phyloP scores from a whole-genome alignment of 1,284 basidiomycete species.

The Puccinia coronata region DNA sequence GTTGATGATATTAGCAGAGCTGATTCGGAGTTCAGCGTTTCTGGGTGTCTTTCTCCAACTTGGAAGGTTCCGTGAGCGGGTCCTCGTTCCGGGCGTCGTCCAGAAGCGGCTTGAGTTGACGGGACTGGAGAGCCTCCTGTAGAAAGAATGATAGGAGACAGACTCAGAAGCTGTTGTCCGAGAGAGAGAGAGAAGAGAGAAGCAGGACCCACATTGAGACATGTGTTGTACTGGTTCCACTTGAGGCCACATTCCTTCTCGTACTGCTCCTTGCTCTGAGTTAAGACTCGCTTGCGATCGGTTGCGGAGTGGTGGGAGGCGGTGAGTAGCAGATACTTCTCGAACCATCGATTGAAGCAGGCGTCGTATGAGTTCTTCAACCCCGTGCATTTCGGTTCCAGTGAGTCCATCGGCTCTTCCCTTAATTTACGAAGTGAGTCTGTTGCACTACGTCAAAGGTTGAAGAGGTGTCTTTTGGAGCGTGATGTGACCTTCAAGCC shows the following conservation, averaged over 20 bases:
- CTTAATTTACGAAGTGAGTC: no score
- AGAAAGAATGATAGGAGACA: neutral
- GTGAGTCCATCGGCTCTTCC: constrained; percentile 58
- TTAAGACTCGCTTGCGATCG: constrained; percentile 6
- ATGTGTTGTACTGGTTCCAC: constrained; percentile 56
- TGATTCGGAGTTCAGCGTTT: neutral
- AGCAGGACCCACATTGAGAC: constrained; percentile 56
- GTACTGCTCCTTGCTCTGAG: constrained; percentile 54
- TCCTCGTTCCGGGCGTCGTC: constrained; percentile 43
- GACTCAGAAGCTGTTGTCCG: neutral
- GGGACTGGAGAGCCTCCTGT: constrained; percentile 37
- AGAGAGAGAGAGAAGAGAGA: neutral
- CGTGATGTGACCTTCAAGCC: no score
- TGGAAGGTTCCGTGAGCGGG: constrained; percentile 10
- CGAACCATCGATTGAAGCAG: constrained; percentile 59
- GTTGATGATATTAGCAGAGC: neutral
- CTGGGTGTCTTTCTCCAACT: constrained; percentile 7
- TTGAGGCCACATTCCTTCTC: constrained; percentile 56
- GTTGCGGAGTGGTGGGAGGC: neutral
- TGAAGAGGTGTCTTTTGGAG: no score
- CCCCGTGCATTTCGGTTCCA: constrained; percentile 57
- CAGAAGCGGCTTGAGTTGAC: constrained; percentile 36
- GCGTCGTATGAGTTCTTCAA: constrained; percentile 58
- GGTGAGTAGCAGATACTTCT: constrained; percentile 56
- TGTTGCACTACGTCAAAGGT: no score